A percentile compares a stretch with the other conserved stretches of the same genome.
These are phyloP conservation scores for Fonsecaea multimorphosa DNA, from an alignment of 2,329 filamentous ascomycete genomes.

Conservation along the genomic window DNA sequence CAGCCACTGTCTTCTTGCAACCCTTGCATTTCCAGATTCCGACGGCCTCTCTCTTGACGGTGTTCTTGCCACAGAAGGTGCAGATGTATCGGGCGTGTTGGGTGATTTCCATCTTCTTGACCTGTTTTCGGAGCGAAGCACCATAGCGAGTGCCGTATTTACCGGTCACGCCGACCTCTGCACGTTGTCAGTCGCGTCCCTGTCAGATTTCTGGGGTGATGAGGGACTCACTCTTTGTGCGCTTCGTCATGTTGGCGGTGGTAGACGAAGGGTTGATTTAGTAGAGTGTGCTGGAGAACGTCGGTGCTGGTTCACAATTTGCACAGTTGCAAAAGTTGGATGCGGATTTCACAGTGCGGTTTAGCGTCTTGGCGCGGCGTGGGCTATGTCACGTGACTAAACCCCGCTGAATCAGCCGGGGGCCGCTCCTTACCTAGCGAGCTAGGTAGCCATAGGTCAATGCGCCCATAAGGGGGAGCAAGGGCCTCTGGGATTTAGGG, in stretches of 20 bases:
- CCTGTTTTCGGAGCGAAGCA: slow-evolving; percentile 98
- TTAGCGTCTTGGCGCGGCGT: slow-evolving; percentile 21
- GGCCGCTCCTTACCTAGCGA: too few relatives aligned
- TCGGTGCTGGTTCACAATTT: slow-evolving; percentile 25
- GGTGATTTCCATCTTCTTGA: slow-evolving; percentile 99
- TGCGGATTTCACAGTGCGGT: slow-evolving; percentile 8
- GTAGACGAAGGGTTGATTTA: slow-evolving; percentile 30
- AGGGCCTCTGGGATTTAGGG: background rate
- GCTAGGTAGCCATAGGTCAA: background rate
- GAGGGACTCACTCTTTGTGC: slow-evolving; percentile 73
- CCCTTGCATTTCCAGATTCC: slow-evolving; percentile 97
- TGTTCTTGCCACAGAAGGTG: slow-evolving; percentile 98
- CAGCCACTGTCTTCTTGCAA: slow-evolving; percentile 92
- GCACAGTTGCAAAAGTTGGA: background rate
- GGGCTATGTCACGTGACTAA: background rate
- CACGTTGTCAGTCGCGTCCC: slow-evolving; percentile 23
- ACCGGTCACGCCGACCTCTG: slow-evolving; percentile 94
- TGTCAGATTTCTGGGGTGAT: background rate
- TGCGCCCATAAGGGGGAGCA: background rate
- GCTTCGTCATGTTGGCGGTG: slow-evolving; percentile 82
- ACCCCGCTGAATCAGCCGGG: background rate
- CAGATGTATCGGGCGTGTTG: slow-evolving; percentile 95
- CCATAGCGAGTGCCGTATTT: slow-evolving; percentile 99
- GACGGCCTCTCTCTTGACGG: slow-evolving; percentile 86
- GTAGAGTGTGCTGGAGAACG: slow-evolving; percentile 17